Evolutionary conservation across 2,329 filamentous ascomycete genomes (phyloP).

Genomic region (Beauveria caledonica): DNA sequence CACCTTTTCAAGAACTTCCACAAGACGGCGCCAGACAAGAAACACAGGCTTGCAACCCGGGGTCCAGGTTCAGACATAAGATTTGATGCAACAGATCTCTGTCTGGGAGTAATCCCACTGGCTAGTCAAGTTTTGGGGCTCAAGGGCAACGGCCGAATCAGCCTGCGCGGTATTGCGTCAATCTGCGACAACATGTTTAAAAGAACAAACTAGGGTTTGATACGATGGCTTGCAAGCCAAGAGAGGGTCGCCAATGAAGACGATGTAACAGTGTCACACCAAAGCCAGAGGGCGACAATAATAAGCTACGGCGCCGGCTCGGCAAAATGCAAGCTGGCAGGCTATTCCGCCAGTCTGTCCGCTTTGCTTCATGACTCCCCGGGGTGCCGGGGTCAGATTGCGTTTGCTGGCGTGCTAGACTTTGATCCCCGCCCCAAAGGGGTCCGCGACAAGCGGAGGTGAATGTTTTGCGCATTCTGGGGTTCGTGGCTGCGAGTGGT

Average conservation of each 20-base stretch:
- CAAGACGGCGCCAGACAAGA: background rate
- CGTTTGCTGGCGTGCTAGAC: slow-evolving; percentile 5
- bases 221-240: slow-evolving; percentile 3
- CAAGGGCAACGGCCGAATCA: too few relatives aligned
- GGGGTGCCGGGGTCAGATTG: slow-evolving; percentile 3
- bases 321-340: slow-evolving; percentile 4
- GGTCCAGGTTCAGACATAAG: background rate
- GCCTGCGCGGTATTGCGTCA: too few relatives aligned
- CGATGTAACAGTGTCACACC: background rate
- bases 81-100: background rate
- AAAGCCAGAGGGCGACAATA: background rate
- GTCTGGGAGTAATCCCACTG: background rate
- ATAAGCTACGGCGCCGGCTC: slow-evolving; percentile 9
- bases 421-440: background rate
- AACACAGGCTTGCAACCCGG: background rate
- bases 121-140: background rate
- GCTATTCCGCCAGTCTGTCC: slow-evolving; percentile 2
- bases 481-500: slow-evolving; percentile 6
- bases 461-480: slow-evolving; percentile 2
- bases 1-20: background rate
- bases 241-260: background rate
- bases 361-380: background rate
- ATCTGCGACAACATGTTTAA: background rate
- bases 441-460: background rate
- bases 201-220: background rate